These are phyloP conservation scores for Rhizoclosmatium globosum DNA, from an alignment of 192 early-diverging fungal genomes.

Conservation along the genomic window DNA sequence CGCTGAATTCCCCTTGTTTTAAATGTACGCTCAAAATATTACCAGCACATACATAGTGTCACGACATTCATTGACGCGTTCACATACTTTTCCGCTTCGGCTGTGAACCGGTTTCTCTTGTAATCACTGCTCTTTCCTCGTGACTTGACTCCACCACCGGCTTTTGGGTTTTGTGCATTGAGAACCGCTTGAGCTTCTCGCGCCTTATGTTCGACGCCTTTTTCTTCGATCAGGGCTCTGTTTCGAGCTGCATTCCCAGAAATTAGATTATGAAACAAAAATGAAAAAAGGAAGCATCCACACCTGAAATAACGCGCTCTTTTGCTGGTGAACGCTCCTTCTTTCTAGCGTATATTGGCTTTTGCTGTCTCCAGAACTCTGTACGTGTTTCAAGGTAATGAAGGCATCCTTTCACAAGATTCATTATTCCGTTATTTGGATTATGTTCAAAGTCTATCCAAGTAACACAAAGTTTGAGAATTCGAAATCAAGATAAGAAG, in stretches of 20 bases:
- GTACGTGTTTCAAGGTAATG: conserved; percentile 55
- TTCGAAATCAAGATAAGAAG: not conserved
- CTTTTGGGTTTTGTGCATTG: conserved; percentile 12
- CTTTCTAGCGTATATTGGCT: conserved; percentile 58
- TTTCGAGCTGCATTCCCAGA: conserved; percentile 22
- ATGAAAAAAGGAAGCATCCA: not conserved
- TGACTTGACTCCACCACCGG: not conserved
- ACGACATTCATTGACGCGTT: conserved; percentile 44
- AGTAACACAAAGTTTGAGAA: conserved; percentile 1
- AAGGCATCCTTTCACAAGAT: conserved; percentile 50
- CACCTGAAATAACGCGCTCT: conserved; percentile 38
- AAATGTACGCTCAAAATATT: not conserved
- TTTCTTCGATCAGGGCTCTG: conserved; percentile 26
- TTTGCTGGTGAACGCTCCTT: conserved; percentile 43
- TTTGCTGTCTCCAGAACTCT: conserved; percentile 67
- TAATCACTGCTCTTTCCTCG: not conserved
- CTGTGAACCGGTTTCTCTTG: conserved; percentile 23
- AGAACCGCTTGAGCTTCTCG: not conserved
- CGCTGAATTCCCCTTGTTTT: conserved; percentile 3
- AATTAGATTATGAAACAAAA: no score
- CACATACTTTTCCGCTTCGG: conserved; percentile 36
- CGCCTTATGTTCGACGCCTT: conserved; percentile 15
- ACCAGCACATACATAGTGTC: conserved; percentile 34
- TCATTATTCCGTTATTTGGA: conserved; percentile 52
- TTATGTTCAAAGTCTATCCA: conserved; percentile 54